Evolutionary conservation across 2,329 filamentous ascomycete genomes (phyloP).

Genomic region (Fonsecaea multimorphosa): DNA sequence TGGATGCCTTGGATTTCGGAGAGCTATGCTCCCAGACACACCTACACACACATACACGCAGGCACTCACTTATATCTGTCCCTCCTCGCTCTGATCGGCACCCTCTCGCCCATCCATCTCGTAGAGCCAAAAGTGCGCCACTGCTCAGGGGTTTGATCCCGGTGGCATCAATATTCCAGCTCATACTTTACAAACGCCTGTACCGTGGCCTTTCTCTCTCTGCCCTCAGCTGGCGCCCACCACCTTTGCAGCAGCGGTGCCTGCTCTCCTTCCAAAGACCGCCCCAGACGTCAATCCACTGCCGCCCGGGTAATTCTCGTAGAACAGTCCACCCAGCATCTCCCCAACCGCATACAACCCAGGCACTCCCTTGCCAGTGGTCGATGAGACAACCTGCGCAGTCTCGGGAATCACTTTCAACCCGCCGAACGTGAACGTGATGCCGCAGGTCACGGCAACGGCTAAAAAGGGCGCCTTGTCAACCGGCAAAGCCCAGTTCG

Average conservation of each 20-base stretch:
- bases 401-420: conserved; percentile 63
- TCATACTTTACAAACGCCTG: too few species aligned
- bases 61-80: too few species aligned
- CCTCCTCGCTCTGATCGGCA: too few species aligned
- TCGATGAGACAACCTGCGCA: conserved; percentile 57
- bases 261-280: conserved; percentile 59
- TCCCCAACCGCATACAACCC: conserved; percentile 68
- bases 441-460: conserved; percentile 68
- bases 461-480: conserved; percentile 65
- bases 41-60: neutral
- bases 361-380: conserved; percentile 55
- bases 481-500: conserved; percentile 70
- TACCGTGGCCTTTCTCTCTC: too few species aligned
- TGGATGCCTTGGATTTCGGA: too few species aligned
- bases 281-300: conserved; percentile 66
- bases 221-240: neutral
- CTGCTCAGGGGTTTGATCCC: too few species aligned
- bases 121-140: too few species aligned
- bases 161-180: too few species aligned
- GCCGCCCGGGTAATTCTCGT: conserved; percentile 68
- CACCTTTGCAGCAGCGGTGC: conserved; percentile 42
- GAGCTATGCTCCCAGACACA: too few species aligned
- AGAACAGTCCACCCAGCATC: conserved; percentile 70
- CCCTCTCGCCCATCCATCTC: neutral
- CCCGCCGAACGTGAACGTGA: conserved; percentile 73